These are phyloP conservation scores for Nakazawaea wyomingensis DNA, from an alignment of 805 yeast species.

Conservation along the genomic window DNA sequence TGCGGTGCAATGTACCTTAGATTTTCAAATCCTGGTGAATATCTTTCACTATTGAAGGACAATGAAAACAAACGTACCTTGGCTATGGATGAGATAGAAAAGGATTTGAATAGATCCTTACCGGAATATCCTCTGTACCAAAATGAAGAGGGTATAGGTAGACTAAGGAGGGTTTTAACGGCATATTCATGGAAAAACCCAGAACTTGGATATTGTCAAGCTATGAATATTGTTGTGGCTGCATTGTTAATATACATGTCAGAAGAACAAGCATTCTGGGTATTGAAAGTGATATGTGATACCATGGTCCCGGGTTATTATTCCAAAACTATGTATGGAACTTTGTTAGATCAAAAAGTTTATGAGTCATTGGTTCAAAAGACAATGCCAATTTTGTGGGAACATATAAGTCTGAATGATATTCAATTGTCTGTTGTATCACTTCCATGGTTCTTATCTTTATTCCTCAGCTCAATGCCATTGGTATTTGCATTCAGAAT, in stretches of 20 bases:
- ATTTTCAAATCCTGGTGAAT: conserved; percentile 55
- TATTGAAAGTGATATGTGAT: conserved; percentile 75
- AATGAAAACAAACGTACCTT: conserved; percentile 62
- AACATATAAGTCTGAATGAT: conserved; percentile 70
- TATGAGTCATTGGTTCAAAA: conserved; percentile 86
- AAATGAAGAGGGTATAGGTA: conserved; percentile 72
- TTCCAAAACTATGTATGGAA: conserved; percentile 96
- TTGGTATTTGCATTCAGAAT: conserved; percentile 88
- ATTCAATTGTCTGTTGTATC: conserved; percentile 92
- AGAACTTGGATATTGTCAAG: conserved; percentile 97
- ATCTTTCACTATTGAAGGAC: conserved; percentile 50
- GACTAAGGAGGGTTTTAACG: conserved; percentile 81
- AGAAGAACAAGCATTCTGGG: conserved; percentile 98
- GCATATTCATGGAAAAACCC: conserved; percentile 98
- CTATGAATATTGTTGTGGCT: conserved; percentile 92
- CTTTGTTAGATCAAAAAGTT: conserved; percentile 87
- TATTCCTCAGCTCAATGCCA: conserved; percentile 92
- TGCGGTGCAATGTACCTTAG: conserved; percentile 81
- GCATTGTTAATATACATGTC: conserved; percentile 78
- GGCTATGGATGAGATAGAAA: conserved; percentile 95
- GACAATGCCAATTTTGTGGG: conserved; percentile 85
- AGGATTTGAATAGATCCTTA: conserved; percentile 87
- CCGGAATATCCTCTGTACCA: conserved; percentile 98
- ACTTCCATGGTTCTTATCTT: conserved; percentile 91
- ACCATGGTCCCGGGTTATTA: conserved; percentile 90